phyloP scores from a whole-genome alignment of 1,284 basidiomycete species.

The Volvariella surrecta region DNA sequence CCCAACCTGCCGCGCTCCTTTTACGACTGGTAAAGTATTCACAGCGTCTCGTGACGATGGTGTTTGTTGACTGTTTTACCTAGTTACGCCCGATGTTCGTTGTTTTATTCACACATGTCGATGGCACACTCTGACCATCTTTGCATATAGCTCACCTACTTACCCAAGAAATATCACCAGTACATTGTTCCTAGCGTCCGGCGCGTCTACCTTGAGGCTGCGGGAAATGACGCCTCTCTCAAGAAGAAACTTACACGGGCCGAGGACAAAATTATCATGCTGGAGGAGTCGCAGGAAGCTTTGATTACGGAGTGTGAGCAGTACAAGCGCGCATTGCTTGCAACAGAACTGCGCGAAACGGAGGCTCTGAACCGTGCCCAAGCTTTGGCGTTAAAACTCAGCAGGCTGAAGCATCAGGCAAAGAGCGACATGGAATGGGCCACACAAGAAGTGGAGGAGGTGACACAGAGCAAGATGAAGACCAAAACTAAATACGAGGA shows the following conservation, averaged over 20 bases:
- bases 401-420: too few species aligned
- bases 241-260: constrained; percentile 22
- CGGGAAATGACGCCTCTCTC: constrained; percentile 16
- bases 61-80: neutral
- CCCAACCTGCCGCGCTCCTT: constrained; percentile 49
- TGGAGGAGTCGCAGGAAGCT: constrained; percentile 29
- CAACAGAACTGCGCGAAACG: neutral
- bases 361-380: neutral
- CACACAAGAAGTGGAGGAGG: neutral
- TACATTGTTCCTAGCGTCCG: constrained; percentile 48
- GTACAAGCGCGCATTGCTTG: neutral
- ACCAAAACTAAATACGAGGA: neutral
- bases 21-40: constrained; percentile 39
- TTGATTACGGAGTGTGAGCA: constrained; percentile 32
- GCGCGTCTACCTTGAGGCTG: constrained; percentile 43
- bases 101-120: neutral
- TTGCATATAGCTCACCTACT: constrained; percentile 34
- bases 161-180: constrained; percentile 52
- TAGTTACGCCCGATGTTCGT: constrained; percentile 22
- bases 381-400: neutral
- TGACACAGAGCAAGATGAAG: neutral
- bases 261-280: constrained; percentile 23
- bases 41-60: neutral
- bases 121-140: constrained; percentile 15
- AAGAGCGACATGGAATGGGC: neutral